These are phyloP conservation scores for Nidularia pulvinata DNA, from an alignment of 768 basidiomycete genomes.

Conservation along the genomic window DNA sequence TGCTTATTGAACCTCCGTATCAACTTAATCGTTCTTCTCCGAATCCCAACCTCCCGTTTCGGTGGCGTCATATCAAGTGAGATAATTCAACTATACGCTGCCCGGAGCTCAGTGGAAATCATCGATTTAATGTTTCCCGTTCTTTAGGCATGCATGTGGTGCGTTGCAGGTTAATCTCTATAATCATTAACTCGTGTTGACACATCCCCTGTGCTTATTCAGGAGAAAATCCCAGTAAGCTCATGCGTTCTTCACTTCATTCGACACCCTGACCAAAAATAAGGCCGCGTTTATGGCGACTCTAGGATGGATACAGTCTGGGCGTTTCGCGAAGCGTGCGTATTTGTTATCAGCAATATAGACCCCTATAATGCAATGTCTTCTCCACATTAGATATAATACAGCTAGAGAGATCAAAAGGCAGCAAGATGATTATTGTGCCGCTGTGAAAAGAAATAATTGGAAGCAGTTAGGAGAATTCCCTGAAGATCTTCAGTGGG, in stretches of 20 bases:
- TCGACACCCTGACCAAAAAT: background rate
- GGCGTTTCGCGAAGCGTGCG: conserved; percentile 66
- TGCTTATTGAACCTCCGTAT: conserved; percentile 78
- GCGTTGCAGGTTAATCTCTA: conserved; percentile 13
- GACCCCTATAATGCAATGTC: background rate
- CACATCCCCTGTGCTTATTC: background rate
- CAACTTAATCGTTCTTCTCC: conserved; percentile 50
- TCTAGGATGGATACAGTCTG: conserved; percentile 73
- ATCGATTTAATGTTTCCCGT: background rate
- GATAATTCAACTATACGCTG: too few relatives aligned
- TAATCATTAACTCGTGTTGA: background rate
- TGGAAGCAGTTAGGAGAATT: conserved; percentile 55
- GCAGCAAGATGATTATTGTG: conserved; percentile 69
- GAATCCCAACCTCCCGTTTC: conserved; percentile 41
- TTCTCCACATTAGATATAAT: conserved; percentile 45
- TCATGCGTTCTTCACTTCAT: background rate
- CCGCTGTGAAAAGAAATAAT: conserved; percentile 40
- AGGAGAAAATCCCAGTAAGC: conserved; percentile 59
- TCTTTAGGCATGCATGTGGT: conserved; percentile 55
- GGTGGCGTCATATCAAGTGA: conserved; percentile 82
- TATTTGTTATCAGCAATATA: background rate
- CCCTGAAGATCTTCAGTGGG: conserved; percentile 77
- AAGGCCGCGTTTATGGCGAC: conserved; percentile 34
- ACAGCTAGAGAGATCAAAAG: conserved; percentile 66
- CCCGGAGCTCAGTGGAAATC: background rate